Base-by-base conservation (phyloP, 2,329 filamentous ascomycete species). In the Leptographium flavum region DNA sequence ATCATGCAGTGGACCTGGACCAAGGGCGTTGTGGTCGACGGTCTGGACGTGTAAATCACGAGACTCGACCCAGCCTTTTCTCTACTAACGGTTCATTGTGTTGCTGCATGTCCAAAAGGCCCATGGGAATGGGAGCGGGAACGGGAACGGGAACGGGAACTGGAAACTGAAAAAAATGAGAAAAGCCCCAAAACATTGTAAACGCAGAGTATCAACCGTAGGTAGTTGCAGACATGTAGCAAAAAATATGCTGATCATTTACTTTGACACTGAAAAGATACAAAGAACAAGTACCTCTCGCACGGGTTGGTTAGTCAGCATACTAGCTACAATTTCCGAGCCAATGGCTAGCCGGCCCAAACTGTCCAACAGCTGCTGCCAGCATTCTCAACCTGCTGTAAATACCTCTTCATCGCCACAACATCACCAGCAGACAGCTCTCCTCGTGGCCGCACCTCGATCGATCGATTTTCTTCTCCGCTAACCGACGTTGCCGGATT, bases 21-120 rank as follows among this genome's bases (percentile, higher is more conserved):
- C 62, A 90, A 88, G 78, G 85, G 85, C 54, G 70, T 84, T 60
- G 84, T 87, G 54, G 81, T 90, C 55, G 83, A 90, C 61, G 83
- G 83, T 52, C 78, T 88, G 61, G 85, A 92, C 66, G 83, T 92
- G 62, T 90, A 77, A 43, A 25, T 8, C 19, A 10, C 40, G 14
- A 11, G 21, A 33, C 30, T n/a, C 30, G 21, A 15, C 30, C 21
- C 10, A 22, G n/a, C n/a, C n/a, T n/a, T n/a, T n/a, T n/a, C 15
- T 17, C n/a, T n/a, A 36, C 27, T 36, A 36, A 17, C 33, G 9
- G 15, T n/a, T n/a, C n/a, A n/a, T 10, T 19, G 38, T 27, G 17
- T n/a, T 23, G 19, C 15, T 25, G 30, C 40, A 15, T 28, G 31
- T 37, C 25, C 13, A 19, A 31, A 15, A n/a, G 15, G 14, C 25